phyloP scores from a whole-genome alignment of 805 yeast genomes.

The Nakazawaea anatomiae region DNA sequence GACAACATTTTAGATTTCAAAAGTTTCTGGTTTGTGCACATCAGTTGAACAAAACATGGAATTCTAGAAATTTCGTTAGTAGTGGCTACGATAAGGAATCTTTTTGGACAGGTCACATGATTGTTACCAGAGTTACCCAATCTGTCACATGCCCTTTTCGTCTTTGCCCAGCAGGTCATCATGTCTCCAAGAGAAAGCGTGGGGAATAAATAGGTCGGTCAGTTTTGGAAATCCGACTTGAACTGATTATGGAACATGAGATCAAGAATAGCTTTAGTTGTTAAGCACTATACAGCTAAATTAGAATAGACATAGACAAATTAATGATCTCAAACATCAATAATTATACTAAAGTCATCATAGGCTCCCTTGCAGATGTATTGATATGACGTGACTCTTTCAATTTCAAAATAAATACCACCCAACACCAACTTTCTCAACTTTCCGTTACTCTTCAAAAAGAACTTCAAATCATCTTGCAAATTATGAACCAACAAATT shows the following conservation, averaged over 20 bases:
- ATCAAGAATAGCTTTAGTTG: neutral
- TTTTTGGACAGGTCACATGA: neutral
- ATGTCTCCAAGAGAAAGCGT: neutral
- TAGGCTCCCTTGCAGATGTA: constrained; percentile 13
- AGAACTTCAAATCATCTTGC: constrained; percentile 15
- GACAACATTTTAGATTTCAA: no score
- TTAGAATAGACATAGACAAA: neutral
- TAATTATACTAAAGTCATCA: constrained; percentile 14
- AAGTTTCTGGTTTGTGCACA: neutral
- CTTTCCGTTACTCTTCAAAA: constrained; percentile 10
- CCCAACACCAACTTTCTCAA: constrained; percentile 19
- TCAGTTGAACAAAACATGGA: neutral
- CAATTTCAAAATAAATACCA: constrained; percentile 14
- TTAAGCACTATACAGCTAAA: neutral
- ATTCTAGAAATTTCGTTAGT: neutral
- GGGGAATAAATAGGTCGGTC: neutral
- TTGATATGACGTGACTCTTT: neutral
- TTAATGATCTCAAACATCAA: neutral
- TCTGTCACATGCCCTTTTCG: neutral
- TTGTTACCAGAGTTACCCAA: neutral
- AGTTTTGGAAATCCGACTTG: neutral
- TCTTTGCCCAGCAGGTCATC: neutral
- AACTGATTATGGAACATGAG: neutral
- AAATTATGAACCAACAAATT: constrained; percentile 19
- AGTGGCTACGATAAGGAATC: neutral